Conservation (phyloP, 768 basidiomycete species). For the Fistulinella prunicolor region DNA sequence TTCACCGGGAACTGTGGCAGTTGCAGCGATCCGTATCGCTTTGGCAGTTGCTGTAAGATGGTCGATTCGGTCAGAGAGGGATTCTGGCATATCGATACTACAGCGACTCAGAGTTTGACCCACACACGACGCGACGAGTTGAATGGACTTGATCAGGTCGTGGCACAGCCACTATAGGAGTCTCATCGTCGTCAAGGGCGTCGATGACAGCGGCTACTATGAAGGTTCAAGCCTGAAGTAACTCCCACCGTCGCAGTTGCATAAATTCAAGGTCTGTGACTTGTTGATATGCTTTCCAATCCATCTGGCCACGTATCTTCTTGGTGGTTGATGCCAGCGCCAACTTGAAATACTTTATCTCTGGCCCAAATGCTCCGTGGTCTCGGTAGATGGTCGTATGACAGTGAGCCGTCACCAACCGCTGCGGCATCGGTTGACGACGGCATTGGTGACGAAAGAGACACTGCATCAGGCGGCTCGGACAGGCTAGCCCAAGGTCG, state of each 20-base stretch:
- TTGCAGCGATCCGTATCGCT: constrained; percentile 47
- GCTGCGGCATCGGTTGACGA: constrained; percentile 4
- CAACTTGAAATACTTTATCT: not conserved
- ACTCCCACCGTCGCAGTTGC: constrained; percentile 7
- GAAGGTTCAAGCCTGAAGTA: not conserved
- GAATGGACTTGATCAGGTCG: too few species aligned
- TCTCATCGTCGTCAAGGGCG: constrained; percentile 1
- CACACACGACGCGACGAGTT: too few species aligned
- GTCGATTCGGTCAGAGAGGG: constrained; percentile 67
- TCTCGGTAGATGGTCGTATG: constrained; percentile 19
- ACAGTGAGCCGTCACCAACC: constrained; percentile 20
- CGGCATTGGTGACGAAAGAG: constrained; percentile 7
- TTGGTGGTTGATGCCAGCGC: not conserved
- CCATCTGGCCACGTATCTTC: not conserved
- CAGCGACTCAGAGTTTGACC: too few species aligned
- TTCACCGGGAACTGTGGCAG: constrained; percentile 26
- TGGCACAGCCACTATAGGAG: constrained; percentile 26
- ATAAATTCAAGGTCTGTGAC: constrained; percentile 22
- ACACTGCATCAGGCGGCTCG: constrained; percentile 2
- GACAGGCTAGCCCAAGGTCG: constrained; percentile 8
- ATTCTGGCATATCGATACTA: constrained; percentile 48
- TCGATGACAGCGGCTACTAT: constrained; percentile 4
- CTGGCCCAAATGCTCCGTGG: constrained; percentile 23
- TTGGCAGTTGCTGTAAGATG: constrained; percentile 53
- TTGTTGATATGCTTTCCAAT: constrained; percentile 8